Conservation (phyloP, 2,329 filamentous ascomycete genomes). For the Fusarium anguioides region DNA sequence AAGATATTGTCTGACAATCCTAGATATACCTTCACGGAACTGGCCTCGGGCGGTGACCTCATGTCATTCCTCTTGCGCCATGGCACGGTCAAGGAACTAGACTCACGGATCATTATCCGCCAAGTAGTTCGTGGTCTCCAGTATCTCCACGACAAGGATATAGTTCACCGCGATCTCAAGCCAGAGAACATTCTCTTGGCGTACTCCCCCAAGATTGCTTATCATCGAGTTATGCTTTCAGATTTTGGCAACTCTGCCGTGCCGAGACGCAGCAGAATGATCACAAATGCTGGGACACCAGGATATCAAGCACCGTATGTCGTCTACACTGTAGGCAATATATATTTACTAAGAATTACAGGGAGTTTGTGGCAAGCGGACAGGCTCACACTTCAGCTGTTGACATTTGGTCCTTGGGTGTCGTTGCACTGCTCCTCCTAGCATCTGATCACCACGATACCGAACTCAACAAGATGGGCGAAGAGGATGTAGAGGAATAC, state of each 20-base stretch:
- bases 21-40: constrained; percentile 67
- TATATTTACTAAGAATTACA: constrained; percentile 37
- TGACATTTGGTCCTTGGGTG: constrained; percentile 65
- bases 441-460: constrained; percentile 40
- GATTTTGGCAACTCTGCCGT: constrained; percentile 64
- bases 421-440: constrained; percentile 55
- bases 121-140: constrained; percentile 60
- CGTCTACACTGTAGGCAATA: too few relatives aligned
- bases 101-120: constrained; percentile 58
- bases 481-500: constrained; percentile 39
- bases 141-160: constrained; percentile 61
- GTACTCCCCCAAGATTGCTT: constrained; percentile 56
- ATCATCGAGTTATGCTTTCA: constrained; percentile 60
- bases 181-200: constrained; percentile 65
- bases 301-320: constrained; percentile 62
- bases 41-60: constrained; percentile 66
- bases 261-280: constrained; percentile 55
- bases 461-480: constrained; percentile 45
- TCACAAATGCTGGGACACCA: constrained; percentile 58
- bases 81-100: constrained; percentile 52
- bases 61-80: constrained; percentile 59
- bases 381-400: constrained; percentile 52
- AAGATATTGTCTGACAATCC: neutral
- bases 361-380: constrained; percentile 51
- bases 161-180: constrained; percentile 66